A percentile compares a stretch with the other conserved stretches of the same genome.
phyloP scores from a whole-genome alignment of 208 protist species.

The Vickermania spadyakhi region DNA sequence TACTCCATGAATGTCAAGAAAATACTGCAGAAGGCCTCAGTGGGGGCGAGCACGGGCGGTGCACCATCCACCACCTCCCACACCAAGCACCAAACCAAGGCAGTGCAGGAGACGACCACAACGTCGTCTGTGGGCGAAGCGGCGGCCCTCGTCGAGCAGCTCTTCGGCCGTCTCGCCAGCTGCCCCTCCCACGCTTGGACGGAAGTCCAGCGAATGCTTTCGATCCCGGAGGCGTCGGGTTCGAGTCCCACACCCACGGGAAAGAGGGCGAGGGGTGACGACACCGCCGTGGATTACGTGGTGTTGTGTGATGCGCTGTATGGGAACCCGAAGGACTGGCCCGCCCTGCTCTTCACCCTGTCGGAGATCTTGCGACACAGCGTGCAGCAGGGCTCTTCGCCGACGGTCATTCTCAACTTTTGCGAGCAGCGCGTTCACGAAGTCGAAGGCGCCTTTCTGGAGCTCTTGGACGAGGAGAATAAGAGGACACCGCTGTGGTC shows the following conservation, averaged over 20 bases:
- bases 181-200: neutral
- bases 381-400: neutral
- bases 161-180: neutral
- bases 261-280: neutral
- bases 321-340: conserved; percentile 83
- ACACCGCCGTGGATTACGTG: conserved; percentile 28
- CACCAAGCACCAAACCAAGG: neutral
- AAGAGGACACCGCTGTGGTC: neutral
- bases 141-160: neutral
- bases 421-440: conserved; percentile 84
- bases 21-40: neutral
- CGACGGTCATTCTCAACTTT: conserved; percentile 60
- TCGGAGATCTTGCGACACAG: conserved; percentile 34
- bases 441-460: conserved; percentile 68
- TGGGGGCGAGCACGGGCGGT: neutral
- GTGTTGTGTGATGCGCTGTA: conserved; percentile 86
- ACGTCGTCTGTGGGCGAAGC: too few relatives aligned
- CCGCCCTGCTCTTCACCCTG: conserved; percentile 72
- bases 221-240: neutral
- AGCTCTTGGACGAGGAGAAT: conserved; percentile 53
- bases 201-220: neutral
- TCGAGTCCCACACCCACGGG: neutral
- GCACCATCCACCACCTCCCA: too few relatives aligned
- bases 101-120: too few relatives aligned
- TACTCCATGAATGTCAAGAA: conserved; percentile 3